Base-by-base conservation (phyloP, 371 early-diverging fungal genomes). In the Apophysomyces trapeziformis region DNA sequence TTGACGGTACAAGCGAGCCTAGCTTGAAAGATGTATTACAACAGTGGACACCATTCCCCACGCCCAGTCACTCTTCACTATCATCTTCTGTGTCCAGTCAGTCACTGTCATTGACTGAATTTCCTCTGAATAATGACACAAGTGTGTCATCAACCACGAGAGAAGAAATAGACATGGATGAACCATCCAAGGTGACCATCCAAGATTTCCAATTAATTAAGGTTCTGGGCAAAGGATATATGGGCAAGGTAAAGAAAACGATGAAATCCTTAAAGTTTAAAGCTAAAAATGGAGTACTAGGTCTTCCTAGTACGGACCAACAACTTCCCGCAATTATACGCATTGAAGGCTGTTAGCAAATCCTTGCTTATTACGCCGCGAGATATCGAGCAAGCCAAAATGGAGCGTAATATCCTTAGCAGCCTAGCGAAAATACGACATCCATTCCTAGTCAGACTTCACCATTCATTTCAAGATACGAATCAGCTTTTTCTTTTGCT, bases 301-400 rank as follows among this genome's bases (percentile, higher is more conserved):
- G 80, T 99, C 13, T 94, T 94, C 80, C 92, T 99, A 76, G 97
- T 99, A 11, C 93, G 86, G 87, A 37, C 61, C 35, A 56, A 82
- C 50, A 63, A 60, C 26, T 67, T 79, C 36, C 67, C 73, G 1
- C 84, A 89, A 39, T 79, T 93, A 18, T 93, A 92, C 62, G 99
- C 99, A 8, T 88, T 99, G 70, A 99, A 99, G 78, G 96, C 97
- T 0, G 84, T 99, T 36, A 96, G 94, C 76, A 99, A 99, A 78
- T 92, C 93, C 66, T 89, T 87, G 54, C 92, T 98, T 38, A 85
- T 94, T 46, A 87, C 92, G 68, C 88, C 90, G 57, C 93, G 95
- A 73, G 96, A 97, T 72, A 87, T 96, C 35, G 94, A 93, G 61
- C 89, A 89, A 78, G 85, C 78, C 13, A 72, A 70, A 43, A 73